Percentiles rank a stretch among this genome's conserved stretches.
These are phyloP conservation scores for Eustoma russellianum DNA, from an alignment of 257 asterid species.

Conservation along the genomic window DNA sequence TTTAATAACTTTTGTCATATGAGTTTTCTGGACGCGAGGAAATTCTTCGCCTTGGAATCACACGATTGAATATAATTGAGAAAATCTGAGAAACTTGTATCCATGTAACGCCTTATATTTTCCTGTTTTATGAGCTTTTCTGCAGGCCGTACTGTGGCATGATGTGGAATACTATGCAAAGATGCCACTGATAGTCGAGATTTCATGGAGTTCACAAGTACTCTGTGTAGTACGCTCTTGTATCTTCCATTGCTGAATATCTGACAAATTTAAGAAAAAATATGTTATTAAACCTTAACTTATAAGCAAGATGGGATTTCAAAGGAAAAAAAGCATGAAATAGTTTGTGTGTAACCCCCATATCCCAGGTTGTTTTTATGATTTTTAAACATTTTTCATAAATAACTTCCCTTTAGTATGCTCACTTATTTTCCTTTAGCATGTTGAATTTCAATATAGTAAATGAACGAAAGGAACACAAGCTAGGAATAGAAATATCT, in stretches of 20 bases:
- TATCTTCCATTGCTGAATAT: constrained; percentile 82
- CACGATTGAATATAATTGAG: constrained; percentile 37
- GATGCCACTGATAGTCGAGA: constrained; percentile 69
- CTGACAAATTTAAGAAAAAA: constrained; percentile 19
- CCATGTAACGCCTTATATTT: constrained; percentile 60
- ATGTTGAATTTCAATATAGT: too few species aligned
- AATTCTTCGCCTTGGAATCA: constrained; percentile 51
- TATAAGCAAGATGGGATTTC: neutral
- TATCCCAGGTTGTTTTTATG: too few species aligned
- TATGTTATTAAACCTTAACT: neutral
- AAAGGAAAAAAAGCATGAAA: too few species aligned
- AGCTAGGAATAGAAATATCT: too few species aligned
- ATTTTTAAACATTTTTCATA: too few species aligned
- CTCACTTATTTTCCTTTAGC: too few species aligned
- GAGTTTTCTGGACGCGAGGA: constrained; percentile 59
- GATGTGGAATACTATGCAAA: constrained; percentile 56
- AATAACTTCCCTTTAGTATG: too few species aligned
- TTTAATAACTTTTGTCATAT: too few species aligned
- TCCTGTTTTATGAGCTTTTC: constrained; percentile 32
- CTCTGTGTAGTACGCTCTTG: constrained; percentile 83
- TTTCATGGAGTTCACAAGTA: constrained; percentile 41
- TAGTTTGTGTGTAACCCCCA: too few species aligned
- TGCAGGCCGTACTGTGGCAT: constrained; percentile 49
- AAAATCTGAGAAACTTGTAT: constrained; percentile 55
- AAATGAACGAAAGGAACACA: too few species aligned